These are phyloP conservation scores for Rosa chinensis DNA, from an alignment of 306 rosid genomes.

Conservation along the genomic window DNA sequence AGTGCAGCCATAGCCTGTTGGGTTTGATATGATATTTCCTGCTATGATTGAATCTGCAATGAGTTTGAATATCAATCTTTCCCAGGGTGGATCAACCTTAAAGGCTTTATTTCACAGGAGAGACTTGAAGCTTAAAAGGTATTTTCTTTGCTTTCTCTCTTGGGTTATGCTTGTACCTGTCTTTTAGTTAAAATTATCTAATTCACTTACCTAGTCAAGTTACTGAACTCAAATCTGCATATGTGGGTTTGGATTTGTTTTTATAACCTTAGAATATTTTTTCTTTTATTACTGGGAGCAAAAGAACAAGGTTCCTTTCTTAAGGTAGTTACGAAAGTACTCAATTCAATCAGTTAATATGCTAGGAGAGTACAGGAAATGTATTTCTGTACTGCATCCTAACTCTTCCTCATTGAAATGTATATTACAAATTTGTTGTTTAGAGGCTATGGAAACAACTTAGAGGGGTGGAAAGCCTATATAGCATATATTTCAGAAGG, in stretches of 20 bases:
- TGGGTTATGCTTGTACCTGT: background rate
- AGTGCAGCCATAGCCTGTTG: constrained; percentile 61
- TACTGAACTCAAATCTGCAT: background rate
- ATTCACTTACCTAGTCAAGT: background rate
- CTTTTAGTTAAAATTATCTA: background rate
- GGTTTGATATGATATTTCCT: constrained; percentile 68
- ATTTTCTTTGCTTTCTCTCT: background rate
- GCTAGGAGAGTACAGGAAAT: background rate
- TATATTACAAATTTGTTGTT: constrained; percentile 4
- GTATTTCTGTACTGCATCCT: background rate
- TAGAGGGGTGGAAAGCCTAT: constrained; percentile 69
- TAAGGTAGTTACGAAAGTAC: background rate
- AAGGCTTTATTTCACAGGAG: constrained; percentile 49
- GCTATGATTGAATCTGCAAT: constrained; percentile 55
- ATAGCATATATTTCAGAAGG: constrained; percentile 82
- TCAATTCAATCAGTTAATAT: background rate
- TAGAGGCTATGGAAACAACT: constrained; percentile 50
- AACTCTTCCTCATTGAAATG: constrained; percentile 14
- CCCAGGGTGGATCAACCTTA: constrained; percentile 37
- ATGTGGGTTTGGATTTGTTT: background rate
- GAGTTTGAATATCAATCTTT: constrained; percentile 49
- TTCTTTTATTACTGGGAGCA: background rate
- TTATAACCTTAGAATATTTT: background rate
- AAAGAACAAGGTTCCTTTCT: background rate
- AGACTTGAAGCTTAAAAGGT: constrained; percentile 61